Percentiles rank a stretch among this genome's conserved stretches.
Evolutionary conservation across 2,329 filamentous ascomycete species (phyloP).

Genomic region (Diaporthe sp.): DNA sequence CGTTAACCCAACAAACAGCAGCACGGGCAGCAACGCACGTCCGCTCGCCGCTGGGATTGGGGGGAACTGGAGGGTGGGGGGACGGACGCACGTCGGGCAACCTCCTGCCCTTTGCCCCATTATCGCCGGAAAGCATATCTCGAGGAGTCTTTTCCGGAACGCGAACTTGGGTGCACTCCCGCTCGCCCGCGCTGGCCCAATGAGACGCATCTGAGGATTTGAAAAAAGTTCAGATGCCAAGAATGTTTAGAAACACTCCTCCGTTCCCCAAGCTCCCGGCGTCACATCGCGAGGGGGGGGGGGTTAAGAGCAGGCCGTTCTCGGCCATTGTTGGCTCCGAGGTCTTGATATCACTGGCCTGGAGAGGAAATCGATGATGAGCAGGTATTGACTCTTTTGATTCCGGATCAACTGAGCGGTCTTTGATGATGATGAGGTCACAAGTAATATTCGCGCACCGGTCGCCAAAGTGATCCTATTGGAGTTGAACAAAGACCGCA

Average conservation of each 20-base stretch:
- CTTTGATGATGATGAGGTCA: background rate
- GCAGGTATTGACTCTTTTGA: background rate
- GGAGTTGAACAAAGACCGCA: constrained; percentile 27
- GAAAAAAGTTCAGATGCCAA: constrained; percentile 28
- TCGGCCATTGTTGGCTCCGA: background rate
- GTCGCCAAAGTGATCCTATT: constrained; percentile 21
- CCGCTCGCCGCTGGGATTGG: background rate
- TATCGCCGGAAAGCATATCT: constrained; percentile 22
- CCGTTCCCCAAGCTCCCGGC: too few species aligned
- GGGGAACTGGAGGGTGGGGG: background rate
- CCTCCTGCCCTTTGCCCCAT: background rate
- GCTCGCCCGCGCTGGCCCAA: constrained; percentile 21
- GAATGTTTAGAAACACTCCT: constrained; percentile 19
- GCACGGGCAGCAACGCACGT: background rate
- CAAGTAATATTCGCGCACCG: constrained; percentile 27
- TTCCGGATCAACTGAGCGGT: background rate
- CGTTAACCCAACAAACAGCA: background rate
- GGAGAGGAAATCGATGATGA: background rate
- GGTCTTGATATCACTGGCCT: background rate
- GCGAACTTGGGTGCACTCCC: constrained; percentile 18
- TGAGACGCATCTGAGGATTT: background rate
- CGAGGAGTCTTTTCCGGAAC: constrained; percentile 13
- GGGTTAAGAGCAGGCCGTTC: background rate
- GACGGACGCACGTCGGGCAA: background rate
- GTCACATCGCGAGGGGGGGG: too few species aligned